A percentile compares a stretch with the other conserved stretches of the same genome.
phyloP scores from a whole-genome alignment of 2,329 filamentous ascomycete genomes.

The Talaromyces sp. region DNA sequence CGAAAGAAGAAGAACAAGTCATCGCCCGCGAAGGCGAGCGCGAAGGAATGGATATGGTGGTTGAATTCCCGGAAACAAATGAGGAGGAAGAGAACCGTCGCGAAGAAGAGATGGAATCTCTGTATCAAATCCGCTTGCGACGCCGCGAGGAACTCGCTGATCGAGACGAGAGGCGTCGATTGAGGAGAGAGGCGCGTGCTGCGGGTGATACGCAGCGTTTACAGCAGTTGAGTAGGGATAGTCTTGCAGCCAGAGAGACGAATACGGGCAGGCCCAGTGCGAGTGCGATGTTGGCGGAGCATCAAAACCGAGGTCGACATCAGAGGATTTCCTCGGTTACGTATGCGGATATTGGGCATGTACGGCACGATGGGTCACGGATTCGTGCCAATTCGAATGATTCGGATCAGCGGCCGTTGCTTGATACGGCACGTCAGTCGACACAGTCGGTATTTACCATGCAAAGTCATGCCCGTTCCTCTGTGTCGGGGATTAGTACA shows the following conservation, averaged over 20 bases:
- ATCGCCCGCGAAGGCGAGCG: conserved; percentile 87
- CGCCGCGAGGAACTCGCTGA: conserved; percentile 73
- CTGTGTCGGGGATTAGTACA: conserved; percentile 15
- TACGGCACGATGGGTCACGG: conserved; percentile 50
- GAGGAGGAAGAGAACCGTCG: conserved; percentile 76
- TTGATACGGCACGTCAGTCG: conserved; percentile 33
- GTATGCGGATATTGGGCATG: conserved; percentile 47
- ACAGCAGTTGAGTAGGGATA: conserved; percentile 58
- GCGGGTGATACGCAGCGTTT: conserved; percentile 68
- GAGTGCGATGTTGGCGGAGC: conserved; percentile 42
- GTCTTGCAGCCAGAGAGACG: conserved; percentile 49
- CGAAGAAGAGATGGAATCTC: conserved; percentile 85
- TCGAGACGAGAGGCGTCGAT: conserved; percentile 69
- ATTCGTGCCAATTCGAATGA: conserved; percentile 46
- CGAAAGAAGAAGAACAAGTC: conserved; percentile 73
- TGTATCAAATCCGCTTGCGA: conserved; percentile 83
- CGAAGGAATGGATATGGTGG: conserved; percentile 82
- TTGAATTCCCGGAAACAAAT: conserved; percentile 76
- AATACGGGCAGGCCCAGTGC: conserved; percentile 34
- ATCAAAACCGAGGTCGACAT: conserved; percentile 43
- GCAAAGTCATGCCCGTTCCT: conserved; percentile 8
- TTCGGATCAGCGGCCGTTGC: conserved; percentile 46
- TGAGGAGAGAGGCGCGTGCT: conserved; percentile 67
- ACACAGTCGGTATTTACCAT: conserved; percentile 25
- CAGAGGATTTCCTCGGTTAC: conserved; percentile 47